Evolutionary conservation across 2,329 filamentous ascomycete genomes (phyloP).

Genomic region (Alternaria panax): DNA sequence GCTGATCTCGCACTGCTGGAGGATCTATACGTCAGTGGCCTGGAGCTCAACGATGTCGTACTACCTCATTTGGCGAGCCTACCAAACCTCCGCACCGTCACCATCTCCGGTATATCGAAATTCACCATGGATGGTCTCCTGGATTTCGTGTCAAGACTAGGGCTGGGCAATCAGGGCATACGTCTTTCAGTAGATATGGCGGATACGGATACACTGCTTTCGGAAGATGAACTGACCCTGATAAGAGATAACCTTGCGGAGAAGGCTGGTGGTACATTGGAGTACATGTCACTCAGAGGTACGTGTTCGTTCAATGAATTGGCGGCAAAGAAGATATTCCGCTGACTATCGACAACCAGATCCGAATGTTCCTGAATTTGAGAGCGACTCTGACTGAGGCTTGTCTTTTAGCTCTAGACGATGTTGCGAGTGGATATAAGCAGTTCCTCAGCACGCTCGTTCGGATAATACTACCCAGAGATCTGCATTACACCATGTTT

Average conservation of each 20-base stretch:
- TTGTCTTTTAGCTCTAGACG: not conserved
- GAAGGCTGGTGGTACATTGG: slow-evolving; percentile 54
- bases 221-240: slow-evolving; percentile 49
- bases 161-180: slow-evolving; percentile 53
- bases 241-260: slow-evolving; percentile 49
- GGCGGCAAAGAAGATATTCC: not conserved
- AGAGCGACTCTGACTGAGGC: slow-evolving; percentile 54
- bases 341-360: slow-evolving; percentile 40
- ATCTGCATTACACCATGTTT: not conserved
- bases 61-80: slow-evolving; percentile 57
- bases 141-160: slow-evolving; percentile 53
- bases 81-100: slow-evolving; percentile 59
- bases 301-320: slow-evolving; percentile 12
- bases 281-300: slow-evolving; percentile 56
- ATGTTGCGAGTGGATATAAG: not conserved
- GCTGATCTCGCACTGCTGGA: slow-evolving; percentile 59
- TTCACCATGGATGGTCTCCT: slow-evolving; percentile 63
- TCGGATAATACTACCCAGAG: not conserved
- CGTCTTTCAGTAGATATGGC: slow-evolving; percentile 55
- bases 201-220: slow-evolving; percentile 52
- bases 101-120: slow-evolving; percentile 62
- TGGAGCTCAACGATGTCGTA: slow-evolving; percentile 60
- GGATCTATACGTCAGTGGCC: slow-evolving; percentile 64
- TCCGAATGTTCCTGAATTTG: slow-evolving; percentile 55
- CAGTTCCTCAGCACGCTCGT: not conserved